These are phyloP conservation scores for Suillus fuscotomentosus DNA, from an alignment of 768 basidiomycete species.

Conservation along the genomic window DNA sequence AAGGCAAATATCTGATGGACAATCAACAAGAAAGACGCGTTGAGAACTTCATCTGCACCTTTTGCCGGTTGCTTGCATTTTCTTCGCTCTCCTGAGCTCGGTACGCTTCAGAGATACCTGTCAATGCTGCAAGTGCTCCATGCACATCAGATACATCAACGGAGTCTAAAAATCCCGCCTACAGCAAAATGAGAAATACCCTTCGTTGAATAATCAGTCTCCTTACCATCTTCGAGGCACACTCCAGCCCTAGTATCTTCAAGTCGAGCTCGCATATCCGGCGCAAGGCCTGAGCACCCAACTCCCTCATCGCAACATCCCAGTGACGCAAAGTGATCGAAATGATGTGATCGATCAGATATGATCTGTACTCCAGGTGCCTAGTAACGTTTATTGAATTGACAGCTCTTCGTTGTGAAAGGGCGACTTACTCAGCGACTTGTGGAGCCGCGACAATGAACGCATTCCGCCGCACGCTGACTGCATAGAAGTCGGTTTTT, in stretches of 20 bases:
- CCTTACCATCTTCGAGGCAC: slow-evolving; percentile 55
- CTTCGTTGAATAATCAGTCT: slow-evolving; percentile 10
- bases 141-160: slow-evolving; percentile 73
- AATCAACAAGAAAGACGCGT: neutral
- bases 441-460: slow-evolving; percentile 84
- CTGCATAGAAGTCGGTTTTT: slow-evolving; percentile 93
- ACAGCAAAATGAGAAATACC: slow-evolving; percentile 5
- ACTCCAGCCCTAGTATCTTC: slow-evolving; percentile 44
- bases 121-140: slow-evolving; percentile 74
- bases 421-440: slow-evolving; percentile 74
- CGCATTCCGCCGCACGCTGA: slow-evolving; percentile 81
- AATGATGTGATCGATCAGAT: slow-evolving; percentile 71
- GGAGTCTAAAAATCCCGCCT: slow-evolving; percentile 61
- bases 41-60: slow-evolving; percentile 36
- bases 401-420: slow-evolving; percentile 12
- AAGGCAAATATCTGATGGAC: slow-evolving; percentile 60
- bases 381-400: slow-evolving; percentile 38
- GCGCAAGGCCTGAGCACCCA: slow-evolving; percentile 75
- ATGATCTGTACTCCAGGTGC: slow-evolving; percentile 70
- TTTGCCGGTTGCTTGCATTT: slow-evolving; percentile 37
- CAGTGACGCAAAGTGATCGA: slow-evolving; percentile 82
- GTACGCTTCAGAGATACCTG: slow-evolving; percentile 69
- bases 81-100: slow-evolving; percentile 28
- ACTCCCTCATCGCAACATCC: slow-evolving; percentile 77
- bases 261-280: slow-evolving; percentile 65